Evolutionary conservation across 1,139 yeast genomes (phyloP).

Genomic region (Geotrichum europaeum): DNA sequence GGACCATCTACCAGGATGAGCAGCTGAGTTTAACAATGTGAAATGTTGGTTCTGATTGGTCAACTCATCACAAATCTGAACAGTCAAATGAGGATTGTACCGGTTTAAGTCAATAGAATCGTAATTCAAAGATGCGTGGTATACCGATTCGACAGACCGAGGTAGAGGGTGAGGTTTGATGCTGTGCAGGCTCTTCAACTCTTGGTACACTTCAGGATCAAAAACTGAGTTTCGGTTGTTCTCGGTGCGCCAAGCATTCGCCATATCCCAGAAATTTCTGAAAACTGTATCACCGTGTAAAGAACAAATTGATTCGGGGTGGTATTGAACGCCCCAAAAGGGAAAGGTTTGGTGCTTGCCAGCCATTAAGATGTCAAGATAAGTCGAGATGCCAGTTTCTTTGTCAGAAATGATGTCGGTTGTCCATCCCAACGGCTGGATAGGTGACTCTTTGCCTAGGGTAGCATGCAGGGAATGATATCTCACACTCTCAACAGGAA

Average conservation of each 20-base stretch:
- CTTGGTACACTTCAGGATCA: constrained; percentile 14
- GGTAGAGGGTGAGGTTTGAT: constrained; percentile 25
- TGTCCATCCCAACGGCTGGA: constrained; percentile 24
- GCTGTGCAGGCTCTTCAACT: constrained; percentile 21
- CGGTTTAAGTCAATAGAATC: not conserved
- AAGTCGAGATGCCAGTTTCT: constrained; percentile 10
- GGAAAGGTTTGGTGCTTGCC: constrained; percentile 57
- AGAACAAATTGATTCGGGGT: constrained; percentile 93
- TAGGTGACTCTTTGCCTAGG: constrained; percentile 22
- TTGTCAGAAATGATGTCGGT: constrained; percentile 24
- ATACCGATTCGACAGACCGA: not conserved
- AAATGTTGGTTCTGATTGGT: constrained; percentile 39
- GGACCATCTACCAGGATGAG: constrained; percentile 81
- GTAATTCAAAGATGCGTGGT: not conserved
- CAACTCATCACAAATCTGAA: constrained; percentile 48
- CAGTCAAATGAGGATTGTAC: constrained; percentile 17
- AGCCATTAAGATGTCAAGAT: constrained; percentile 62
- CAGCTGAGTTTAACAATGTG: constrained; percentile 64
- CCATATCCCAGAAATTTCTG: constrained; percentile 55
- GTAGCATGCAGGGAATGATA: constrained; percentile 79
- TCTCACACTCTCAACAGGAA: constrained; percentile 60
- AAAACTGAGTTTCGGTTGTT: constrained; percentile 8
- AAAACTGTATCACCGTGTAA: constrained; percentile 54
- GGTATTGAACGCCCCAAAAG: constrained; percentile 92
- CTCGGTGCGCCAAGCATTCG: constrained; percentile 31